Evolutionary conservation across 2,329 filamentous ascomycete genomes (phyloP).

Genomic region (Kalaharituber pfeilii): DNA sequence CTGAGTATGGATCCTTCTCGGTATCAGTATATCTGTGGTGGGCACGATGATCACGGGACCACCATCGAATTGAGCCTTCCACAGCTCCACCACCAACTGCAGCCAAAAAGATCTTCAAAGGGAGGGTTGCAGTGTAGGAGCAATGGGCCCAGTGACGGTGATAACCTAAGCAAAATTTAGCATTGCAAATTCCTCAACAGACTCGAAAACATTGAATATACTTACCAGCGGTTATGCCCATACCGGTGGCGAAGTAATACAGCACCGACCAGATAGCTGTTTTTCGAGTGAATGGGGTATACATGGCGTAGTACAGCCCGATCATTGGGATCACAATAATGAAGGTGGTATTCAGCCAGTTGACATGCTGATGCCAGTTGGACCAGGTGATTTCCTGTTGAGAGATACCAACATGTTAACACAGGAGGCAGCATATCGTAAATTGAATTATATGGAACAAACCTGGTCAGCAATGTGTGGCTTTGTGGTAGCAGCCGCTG

Average conservation of each 20-base stretch:
- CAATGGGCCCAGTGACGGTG: constrained; percentile 76
- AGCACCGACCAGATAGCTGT: constrained; percentile 55
- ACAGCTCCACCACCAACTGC: constrained; percentile 67
- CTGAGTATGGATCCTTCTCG: constrained; percentile 79
- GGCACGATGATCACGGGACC: constrained; percentile 70
- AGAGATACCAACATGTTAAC: constrained; percentile 2
- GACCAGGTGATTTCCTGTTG: constrained; percentile 51
- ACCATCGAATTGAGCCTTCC: constrained; percentile 76
- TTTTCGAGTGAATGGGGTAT: constrained; percentile 55
- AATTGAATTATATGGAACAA: neutral
- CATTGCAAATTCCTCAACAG: no score
- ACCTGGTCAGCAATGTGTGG: neutral
- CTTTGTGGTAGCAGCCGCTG: neutral
- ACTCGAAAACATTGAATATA: constrained; percentile 10
- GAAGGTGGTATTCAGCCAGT: constrained; percentile 77
- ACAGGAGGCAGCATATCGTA: neutral
- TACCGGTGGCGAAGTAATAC: constrained; percentile 71
- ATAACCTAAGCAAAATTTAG: constrained; percentile 36
- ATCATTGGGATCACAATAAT: constrained; percentile 61
- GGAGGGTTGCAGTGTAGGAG: constrained; percentile 59
- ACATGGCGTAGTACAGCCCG: constrained; percentile 57
- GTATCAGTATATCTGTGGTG: constrained; percentile 88
- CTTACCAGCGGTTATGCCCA: constrained; percentile 62
- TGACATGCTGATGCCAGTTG: constrained; percentile 86
- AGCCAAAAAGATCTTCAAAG: constrained; percentile 66